These are phyloP conservation scores for Phaeophleospora eucalypticola DNA, from an alignment of 2,329 filamentous ascomycete species.

Conservation along the genomic window DNA sequence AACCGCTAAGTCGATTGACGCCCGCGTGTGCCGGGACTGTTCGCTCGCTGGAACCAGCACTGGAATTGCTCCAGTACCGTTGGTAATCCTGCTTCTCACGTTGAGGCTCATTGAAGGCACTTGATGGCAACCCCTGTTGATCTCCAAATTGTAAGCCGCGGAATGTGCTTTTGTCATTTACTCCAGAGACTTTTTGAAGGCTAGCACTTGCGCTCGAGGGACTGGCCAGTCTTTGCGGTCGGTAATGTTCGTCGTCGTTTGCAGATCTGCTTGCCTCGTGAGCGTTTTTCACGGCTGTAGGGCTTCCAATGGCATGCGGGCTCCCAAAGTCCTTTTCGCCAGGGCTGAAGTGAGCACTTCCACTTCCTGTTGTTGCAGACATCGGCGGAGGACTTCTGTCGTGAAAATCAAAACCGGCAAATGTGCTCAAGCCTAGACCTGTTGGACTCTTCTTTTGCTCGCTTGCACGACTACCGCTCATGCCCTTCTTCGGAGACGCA, in stretches of 20 bases:
- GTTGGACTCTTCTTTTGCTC: slow-evolving; percentile 1
- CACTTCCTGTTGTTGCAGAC: too few relatives aligned
- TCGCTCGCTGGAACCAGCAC: neutral
- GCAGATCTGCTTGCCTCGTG: neutral
- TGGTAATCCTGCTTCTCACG: too few relatives aligned
- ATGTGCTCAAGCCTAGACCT: slow-evolving; percentile 16
- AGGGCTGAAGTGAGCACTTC: neutral
- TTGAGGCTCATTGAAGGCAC: too few relatives aligned
- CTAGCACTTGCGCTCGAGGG: too few relatives aligned
- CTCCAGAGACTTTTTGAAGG: too few relatives aligned
- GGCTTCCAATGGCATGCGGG: neutral
- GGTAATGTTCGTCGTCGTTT: neutral
- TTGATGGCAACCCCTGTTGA: too few relatives aligned
- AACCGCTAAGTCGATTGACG: slow-evolving; percentile 7
- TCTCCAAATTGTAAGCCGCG: too few relatives aligned
- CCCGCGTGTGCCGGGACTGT: slow-evolving; percentile 1
- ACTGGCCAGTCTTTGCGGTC: neutral
- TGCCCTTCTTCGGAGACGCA: too few relatives aligned
- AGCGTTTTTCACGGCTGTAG: neutral
- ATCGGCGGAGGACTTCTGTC: neutral
- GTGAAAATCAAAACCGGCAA: slow-evolving; percentile 16
- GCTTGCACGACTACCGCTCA: too few relatives aligned
- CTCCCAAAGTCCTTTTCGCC: neutral
- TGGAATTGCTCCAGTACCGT: neutral
- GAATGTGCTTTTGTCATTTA: too few relatives aligned